phyloP scores from a whole-genome alignment of 192 early-diverging fungal species.

The Coemansia sp. region DNA sequence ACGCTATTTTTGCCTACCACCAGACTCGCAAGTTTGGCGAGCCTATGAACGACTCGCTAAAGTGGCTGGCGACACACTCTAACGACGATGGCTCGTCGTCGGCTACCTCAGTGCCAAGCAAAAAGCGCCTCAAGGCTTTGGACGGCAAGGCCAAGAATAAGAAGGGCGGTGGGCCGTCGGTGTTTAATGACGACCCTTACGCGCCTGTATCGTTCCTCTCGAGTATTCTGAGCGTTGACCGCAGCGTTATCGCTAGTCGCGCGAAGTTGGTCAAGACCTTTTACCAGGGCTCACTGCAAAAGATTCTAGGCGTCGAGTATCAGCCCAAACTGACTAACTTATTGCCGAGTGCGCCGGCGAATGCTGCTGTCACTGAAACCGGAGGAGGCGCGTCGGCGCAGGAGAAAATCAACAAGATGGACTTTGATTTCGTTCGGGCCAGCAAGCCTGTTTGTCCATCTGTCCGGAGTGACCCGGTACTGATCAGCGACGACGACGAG shows the following conservation, averaged over 20 bases:
- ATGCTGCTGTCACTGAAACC: neutral
- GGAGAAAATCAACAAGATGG: slow-evolving; percentile 24
- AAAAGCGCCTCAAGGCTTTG: slow-evolving; percentile 23
- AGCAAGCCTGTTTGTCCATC: neutral
- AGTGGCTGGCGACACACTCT: neutral
- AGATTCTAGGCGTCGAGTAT: slow-evolving; percentile 34
- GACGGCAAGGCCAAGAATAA: slow-evolving; percentile 16
- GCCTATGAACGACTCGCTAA: slow-evolving; percentile 43
- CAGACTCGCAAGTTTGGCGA: slow-evolving; percentile 49
- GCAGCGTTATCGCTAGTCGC: slow-evolving; percentile 16
- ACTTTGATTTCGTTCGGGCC: slow-evolving; percentile 23
- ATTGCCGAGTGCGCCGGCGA: slow-evolving; percentile 3
- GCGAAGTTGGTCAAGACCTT: slow-evolving; percentile 20
- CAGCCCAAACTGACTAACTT: slow-evolving; percentile 27
- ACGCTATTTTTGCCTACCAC: slow-evolving; percentile 49
- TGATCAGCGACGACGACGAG: slow-evolving; percentile 12
- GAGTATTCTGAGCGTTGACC: slow-evolving; percentile 35
- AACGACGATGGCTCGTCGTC: neutral
- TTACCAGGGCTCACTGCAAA: slow-evolving; percentile 39
- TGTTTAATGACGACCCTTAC: slow-evolving; percentile 38
- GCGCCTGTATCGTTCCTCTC: slow-evolving; percentile 50
- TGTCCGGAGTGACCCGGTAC: neutral
- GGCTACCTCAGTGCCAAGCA: neutral
- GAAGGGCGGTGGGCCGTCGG: neutral
- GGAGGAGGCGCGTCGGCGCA: slow-evolving; percentile 6